phyloP scores from a whole-genome alignment of 306 rosid genomes.

The Comarum palustre region DNA sequence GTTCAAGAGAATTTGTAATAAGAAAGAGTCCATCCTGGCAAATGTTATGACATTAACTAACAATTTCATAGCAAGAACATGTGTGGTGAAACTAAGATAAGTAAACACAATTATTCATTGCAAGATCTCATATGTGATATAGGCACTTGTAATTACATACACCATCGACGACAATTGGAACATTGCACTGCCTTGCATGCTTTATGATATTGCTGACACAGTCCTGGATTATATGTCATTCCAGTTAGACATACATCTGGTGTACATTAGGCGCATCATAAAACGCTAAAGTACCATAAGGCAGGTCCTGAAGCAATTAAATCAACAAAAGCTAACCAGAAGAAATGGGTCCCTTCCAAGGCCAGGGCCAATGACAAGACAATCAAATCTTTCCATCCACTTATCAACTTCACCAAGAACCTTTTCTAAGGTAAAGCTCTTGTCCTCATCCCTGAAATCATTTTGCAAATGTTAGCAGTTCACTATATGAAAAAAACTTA shows the following conservation, averaged over 20 bases:
- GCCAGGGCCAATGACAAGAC: slow-evolving; percentile 94
- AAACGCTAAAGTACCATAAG: slow-evolving; percentile 17
- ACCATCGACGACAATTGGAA: slow-evolving; percentile 85
- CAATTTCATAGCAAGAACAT: slow-evolving; percentile 10
- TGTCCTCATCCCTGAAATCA: slow-evolving; percentile 67
- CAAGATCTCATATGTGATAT: slow-evolving; percentile 8
- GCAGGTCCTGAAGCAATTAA: slow-evolving; percentile 10
- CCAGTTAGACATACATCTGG: slow-evolving; percentile 25
- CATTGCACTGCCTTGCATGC: slow-evolving; percentile 62
- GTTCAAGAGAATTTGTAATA: slow-evolving; percentile 64
- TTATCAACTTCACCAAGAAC: slow-evolving; percentile 75
- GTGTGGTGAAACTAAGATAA: slow-evolving; percentile 3
- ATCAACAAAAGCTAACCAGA: slow-evolving; percentile 44
- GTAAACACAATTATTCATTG: slow-evolving; percentile 5
- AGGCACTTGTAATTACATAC: slow-evolving; percentile 38
- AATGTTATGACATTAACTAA: slow-evolving; percentile 17
- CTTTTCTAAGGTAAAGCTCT: slow-evolving; percentile 37
- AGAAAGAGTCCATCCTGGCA: slow-evolving; percentile 88
- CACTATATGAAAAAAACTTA: background rate
- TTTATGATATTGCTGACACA: slow-evolving; percentile 71
- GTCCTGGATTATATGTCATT: slow-evolving; percentile 46
- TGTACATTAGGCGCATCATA: background rate
- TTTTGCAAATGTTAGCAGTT: slow-evolving; percentile 20
- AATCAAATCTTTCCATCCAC: slow-evolving; percentile 87
- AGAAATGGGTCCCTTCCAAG: slow-evolving; percentile 94